These are phyloP conservation scores for Phytophthora lateralis DNA, from an alignment of 352 stramenopile species.

Conservation along the genomic window DNA sequence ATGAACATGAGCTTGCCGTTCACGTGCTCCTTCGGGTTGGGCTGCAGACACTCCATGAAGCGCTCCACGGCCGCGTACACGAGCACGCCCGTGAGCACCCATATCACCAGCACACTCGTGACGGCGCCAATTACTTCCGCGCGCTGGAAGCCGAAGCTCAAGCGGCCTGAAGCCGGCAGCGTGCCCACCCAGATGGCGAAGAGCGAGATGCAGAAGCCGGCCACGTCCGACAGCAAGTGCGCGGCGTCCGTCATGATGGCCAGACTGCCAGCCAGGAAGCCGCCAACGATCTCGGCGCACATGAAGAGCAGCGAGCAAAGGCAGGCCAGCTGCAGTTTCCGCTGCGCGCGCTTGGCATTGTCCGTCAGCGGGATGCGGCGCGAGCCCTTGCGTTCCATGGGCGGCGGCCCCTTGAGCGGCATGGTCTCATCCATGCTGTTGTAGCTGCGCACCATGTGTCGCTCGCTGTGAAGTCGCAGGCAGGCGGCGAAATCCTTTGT, in stretches of 20 bases:
- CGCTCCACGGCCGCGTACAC: constrained; percentile 94
- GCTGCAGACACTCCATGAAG: constrained; percentile 77
- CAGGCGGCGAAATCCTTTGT: constrained; percentile 26
- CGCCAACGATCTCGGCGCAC: constrained; percentile 94
- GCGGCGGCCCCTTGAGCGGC: constrained; percentile 49
- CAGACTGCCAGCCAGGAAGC: constrained; percentile 92
- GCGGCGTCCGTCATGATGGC: constrained; percentile 94
- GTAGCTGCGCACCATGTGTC: constrained; percentile 42
- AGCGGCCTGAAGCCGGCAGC: constrained; percentile 67
- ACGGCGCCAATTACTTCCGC: constrained; percentile 96
- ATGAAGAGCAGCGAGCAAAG: constrained; percentile 94
- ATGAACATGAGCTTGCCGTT: constrained; percentile 98
- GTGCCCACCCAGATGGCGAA: constrained; percentile 77
- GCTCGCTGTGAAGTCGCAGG: no score
- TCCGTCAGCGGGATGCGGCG: constrained; percentile 66
- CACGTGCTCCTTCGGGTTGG: constrained; percentile 82
- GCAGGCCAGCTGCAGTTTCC: constrained; percentile 68
- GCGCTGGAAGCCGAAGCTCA: constrained; percentile 95
- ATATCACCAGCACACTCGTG: constrained; percentile 93
- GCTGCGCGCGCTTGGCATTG: constrained; percentile 56
- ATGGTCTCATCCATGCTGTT: constrained; percentile 56
- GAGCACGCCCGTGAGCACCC: constrained; percentile 93
- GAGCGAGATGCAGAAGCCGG: constrained; percentile 76
- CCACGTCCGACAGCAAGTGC: constrained; percentile 76
- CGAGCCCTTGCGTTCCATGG: constrained; percentile 28